A percentile compares a stretch with the other conserved stretches of the same genome.
Conservation (phyloP, 805 yeast species). For the Candida nanaspora region DNA sequence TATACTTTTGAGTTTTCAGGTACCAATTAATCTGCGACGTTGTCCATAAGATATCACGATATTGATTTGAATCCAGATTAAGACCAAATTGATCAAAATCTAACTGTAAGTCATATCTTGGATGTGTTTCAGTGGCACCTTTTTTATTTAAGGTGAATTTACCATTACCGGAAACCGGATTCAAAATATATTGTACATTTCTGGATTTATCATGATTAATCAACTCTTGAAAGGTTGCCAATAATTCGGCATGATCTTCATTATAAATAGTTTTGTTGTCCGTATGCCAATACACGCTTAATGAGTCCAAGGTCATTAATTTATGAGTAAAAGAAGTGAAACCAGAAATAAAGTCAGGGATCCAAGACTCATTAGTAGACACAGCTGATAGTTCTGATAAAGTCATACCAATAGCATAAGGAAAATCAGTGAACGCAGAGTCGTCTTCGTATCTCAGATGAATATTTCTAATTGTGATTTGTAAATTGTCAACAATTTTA, state of each 20-base stretch:
- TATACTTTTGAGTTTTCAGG: conserved; percentile 66
- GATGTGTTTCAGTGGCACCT: conserved; percentile 60
- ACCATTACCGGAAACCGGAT: conserved; percentile 89
- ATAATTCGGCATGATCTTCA: conserved; percentile 41
- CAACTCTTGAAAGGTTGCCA: conserved; percentile 39
- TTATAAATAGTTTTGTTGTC: conserved; percentile 41
- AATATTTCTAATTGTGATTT: conserved; percentile 82
- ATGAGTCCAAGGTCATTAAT: conserved; percentile 62
- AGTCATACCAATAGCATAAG: conserved; percentile 79
- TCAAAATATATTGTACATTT: conserved; percentile 51
- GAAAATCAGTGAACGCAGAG: conserved; percentile 58
- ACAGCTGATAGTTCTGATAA: conserved; percentile 85
- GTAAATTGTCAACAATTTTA: conserved; percentile 88
- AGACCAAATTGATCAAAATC: conserved; percentile 87
- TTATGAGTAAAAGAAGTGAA: conserved; percentile 65
- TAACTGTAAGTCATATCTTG: conserved; percentile 68
- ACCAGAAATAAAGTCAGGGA: conserved; percentile 74
- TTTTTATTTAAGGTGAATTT: conserved; percentile 71
- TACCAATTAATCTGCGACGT: conserved; percentile 78
- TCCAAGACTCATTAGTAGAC: conserved; percentile 81
- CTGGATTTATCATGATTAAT: conserved; percentile 26
- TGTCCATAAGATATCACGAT: conserved; percentile 72
- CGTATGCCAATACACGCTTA: conserved; percentile 83
- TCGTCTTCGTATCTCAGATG: conserved; percentile 90
- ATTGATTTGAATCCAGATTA: conserved; percentile 77